phyloP scores from a whole-genome alignment of 257 asterid genomes.

The Paulownia fortunei region DNA sequence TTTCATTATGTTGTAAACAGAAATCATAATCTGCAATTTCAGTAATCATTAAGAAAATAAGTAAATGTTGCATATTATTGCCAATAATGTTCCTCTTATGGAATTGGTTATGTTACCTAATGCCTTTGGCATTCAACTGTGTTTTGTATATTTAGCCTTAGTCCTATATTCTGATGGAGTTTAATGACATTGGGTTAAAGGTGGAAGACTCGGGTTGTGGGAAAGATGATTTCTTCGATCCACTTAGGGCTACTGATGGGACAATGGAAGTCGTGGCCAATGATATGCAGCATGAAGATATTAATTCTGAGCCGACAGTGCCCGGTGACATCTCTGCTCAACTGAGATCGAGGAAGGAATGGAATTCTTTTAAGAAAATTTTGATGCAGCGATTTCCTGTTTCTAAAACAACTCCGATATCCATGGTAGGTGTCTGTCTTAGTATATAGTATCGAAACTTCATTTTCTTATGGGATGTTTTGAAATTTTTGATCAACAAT shows the following conservation, averaged over 20 bases:
- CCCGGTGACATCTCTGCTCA: slow-evolving; percentile 35
- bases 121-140: neutral
- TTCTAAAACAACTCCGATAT: slow-evolving; percentile 54
- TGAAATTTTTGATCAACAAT: neutral
- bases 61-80: neutral
- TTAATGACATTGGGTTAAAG: slow-evolving; percentile 40
- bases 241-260: slow-evolving; percentile 56
- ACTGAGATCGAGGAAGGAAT: slow-evolving; percentile 56
- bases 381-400: slow-evolving; percentile 77
- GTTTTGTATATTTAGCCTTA: slow-evolving; percentile 1
- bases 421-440: slow-evolving; percentile 49
- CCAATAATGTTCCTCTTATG: slow-evolving; percentile 15
- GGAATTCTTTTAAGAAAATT: slow-evolving; percentile 67
- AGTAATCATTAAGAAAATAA: neutral
- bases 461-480: neutral
- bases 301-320: slow-evolving; percentile 30
- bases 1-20: neutral
- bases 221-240: slow-evolving; percentile 56
- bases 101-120: slow-evolving; percentile 4
- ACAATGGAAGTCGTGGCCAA: slow-evolving; percentile 35
- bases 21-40: slow-evolving; percentile 11
- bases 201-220: slow-evolving; percentile 44
- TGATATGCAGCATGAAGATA: slow-evolving; percentile 42
- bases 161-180: slow-evolving; percentile 32
- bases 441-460: neutral